A percentile compares a stretch with the other conserved stretches of the same genome.
Conservation (phyloP, 192 early-diverging fungal genomes). For the Rhizophagus prolifer region DNA sequence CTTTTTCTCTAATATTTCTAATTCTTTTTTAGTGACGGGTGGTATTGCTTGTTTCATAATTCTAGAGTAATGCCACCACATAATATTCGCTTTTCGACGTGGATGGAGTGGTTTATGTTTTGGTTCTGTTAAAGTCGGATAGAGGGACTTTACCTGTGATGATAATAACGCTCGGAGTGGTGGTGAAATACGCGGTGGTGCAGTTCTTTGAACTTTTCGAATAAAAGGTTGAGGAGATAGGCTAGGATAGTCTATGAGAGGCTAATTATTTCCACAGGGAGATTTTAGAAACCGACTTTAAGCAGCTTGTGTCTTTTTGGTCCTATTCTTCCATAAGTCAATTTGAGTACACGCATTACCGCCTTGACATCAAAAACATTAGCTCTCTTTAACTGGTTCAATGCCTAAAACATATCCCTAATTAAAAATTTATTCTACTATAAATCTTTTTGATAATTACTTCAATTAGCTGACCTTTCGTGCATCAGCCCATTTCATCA, state of each 20-base stretch:
- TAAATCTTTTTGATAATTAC: background rate
- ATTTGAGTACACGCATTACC: constrained; percentile 16
- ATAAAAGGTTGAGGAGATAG: constrained; percentile 1
- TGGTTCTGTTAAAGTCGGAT: constrained; percentile 16
- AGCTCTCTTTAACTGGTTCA: constrained; percentile 14
- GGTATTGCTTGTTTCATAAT: constrained; percentile 16
- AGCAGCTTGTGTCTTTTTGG: constrained; percentile 17
- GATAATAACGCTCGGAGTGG: constrained; percentile 1
- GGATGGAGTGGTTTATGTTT: constrained; percentile 24
- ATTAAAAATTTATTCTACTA: background rate
- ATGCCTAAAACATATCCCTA: background rate
- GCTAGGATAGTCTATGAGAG: constrained; percentile 1
- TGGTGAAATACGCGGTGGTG: constrained; percentile 23
- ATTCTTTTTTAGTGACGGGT: background rate
- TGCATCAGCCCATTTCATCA: constrained; percentile 6
- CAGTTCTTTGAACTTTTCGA: constrained; percentile 2
- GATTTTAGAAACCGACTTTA: constrained; percentile 1
- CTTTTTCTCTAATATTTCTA: constrained; percentile 12
- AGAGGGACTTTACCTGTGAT: constrained; percentile 13
- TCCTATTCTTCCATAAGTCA: constrained; percentile 19
- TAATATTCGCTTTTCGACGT: constrained; percentile 17
- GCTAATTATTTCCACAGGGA: background rate
- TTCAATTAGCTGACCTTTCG: background rate
- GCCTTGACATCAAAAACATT: constrained; percentile 25
- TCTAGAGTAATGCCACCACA: constrained; percentile 26